Evolutionary conservation across 768 basidiomycete species (phyloP).

Genomic region (Kondoa malvinella): DNA sequence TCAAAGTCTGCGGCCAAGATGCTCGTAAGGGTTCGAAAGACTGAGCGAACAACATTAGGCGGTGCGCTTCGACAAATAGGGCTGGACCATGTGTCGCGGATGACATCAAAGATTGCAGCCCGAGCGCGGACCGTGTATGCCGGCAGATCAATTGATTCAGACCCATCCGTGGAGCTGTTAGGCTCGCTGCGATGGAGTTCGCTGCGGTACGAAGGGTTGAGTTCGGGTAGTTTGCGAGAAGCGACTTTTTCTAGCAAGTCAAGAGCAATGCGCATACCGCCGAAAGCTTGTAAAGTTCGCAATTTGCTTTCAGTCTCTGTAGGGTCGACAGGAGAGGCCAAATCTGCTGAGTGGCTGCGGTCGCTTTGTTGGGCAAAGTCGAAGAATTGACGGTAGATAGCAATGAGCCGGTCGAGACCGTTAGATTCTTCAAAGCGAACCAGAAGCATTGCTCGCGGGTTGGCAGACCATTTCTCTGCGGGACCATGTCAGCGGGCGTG

Average conservation of each 20-base stretch:
- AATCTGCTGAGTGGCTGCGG: background rate
- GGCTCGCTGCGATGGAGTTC: background rate
- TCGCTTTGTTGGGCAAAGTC: conserved; percentile 7
- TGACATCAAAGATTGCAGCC: conserved; percentile 47
- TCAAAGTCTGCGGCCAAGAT: conserved; percentile 52
- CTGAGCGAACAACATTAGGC: conserved; percentile 52
- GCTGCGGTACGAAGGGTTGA: conserved; percentile 69
- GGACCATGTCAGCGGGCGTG: background rate
- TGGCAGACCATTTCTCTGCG: conserved; percentile 51
- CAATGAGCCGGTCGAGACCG: conserved; percentile 53
- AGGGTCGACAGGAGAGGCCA: conserved; percentile 11
- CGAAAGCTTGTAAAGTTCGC: conserved; percentile 49
- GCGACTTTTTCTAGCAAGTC: conserved; percentile 41
- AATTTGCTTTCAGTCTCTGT: background rate
- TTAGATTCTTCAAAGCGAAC: conserved; percentile 48
- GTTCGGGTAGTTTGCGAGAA: conserved; percentile 48
- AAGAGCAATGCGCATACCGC: conserved; percentile 55
- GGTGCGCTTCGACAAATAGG: conserved; percentile 61
- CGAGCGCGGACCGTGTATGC: conserved; percentile 74
- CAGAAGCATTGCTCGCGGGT: conserved; percentile 49
- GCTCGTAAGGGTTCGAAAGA: conserved; percentile 61
- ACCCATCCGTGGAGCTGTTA: conserved; percentile 37
- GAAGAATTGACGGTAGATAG: conserved; percentile 37
- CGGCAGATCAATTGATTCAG: conserved; percentile 63
- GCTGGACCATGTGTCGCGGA: conserved; percentile 60